Evolutionary conservation across 495 filamentous ascomycete species (phyloP), one percentile per base, ranked within the genome.

Genomic region (Xylaria acuta): DNA sequence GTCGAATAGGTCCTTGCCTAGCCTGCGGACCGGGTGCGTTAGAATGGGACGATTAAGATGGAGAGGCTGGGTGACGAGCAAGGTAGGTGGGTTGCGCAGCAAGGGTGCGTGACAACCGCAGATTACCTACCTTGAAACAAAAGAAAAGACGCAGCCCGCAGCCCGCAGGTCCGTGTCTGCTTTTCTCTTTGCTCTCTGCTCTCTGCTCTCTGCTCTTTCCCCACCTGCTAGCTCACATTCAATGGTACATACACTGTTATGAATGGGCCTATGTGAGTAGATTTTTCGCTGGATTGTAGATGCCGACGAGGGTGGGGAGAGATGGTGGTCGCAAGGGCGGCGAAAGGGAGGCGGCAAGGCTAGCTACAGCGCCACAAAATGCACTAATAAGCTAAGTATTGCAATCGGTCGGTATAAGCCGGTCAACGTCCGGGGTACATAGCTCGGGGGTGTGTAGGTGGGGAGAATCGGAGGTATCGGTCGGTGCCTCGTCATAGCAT

Each of bases 311-410:
- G 51, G 51, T 25, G 47, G 20, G 22, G 20, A 36, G 30, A 5
- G 36, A 38, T 49, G 18, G 32, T 12, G 12, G 40, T 43, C 30
- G 3, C 53, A 32, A 56, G 53, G 47, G 47, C 47, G 62, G 62
- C 62, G 62, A 64, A 45, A 47, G 18, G 40, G 14, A 56, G 53
- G 27, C 53, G 53, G 8, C 53, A 32, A 56, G 53, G 53, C 53
- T 56, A 32, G 53, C 53, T 16, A 32, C 14, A 56, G 53, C 53
- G 27, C 53, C 25, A 56, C 53, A 4, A 11, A 32, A 4, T 27
- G 11, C 22, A 54, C 51, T 56, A 56, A 56, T 9, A 53, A 53
- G 6, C 47, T 25, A 25, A 25, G 3, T 1, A 49, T 8, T 56
- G 18, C 27, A 32, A 56, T 56, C 53, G 14, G 14, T 32, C 25